phyloP scores from a whole-genome alignment of 2,329 filamentous ascomycete genomes.

The Coniochaeta sp. region DNA sequence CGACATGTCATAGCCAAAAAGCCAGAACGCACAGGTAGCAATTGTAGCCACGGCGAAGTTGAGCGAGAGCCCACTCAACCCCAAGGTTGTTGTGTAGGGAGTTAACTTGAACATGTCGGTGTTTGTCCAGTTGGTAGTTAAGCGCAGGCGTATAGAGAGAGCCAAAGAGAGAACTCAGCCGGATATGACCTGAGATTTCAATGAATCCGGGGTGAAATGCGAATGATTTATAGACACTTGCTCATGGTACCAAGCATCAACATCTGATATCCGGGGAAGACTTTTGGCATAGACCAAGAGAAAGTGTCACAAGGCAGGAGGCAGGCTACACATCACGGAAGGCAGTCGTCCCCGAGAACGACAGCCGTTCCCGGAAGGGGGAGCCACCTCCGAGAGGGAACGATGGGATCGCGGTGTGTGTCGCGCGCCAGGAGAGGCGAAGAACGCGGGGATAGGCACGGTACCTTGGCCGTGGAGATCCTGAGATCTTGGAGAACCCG shows the following conservation, averaged over 20 bases:
- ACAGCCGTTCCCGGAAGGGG: too few species aligned
- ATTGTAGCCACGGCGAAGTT: conserved; percentile 1
- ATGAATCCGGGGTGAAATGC: too few species aligned
- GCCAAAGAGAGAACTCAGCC: too few species aligned
- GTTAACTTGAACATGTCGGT: conserved; percentile 1
- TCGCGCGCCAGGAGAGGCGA: not conserved
- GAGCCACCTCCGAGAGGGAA: too few species aligned
- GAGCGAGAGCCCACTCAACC: conserved; percentile 1
- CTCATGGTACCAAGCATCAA: too few species aligned
- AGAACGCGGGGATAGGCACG: not conserved
- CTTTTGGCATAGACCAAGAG: too few species aligned
- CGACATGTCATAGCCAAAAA: not conserved
- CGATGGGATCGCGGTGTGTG: too few species aligned
- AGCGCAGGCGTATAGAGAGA: not conserved
- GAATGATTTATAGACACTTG: too few species aligned
- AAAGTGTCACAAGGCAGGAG: too few species aligned
- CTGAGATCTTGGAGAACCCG: too few species aligned
- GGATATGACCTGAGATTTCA: too few species aligned
- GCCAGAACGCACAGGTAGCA: not conserved
- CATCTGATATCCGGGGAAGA: too few species aligned
- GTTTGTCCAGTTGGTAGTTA: not conserved
- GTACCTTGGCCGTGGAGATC: not conserved
- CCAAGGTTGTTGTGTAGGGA: conserved; percentile 2
- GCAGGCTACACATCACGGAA: not conserved
- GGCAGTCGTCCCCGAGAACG: not conserved